Percentiles rank a stretch among this genome's conserved stretches.
These are phyloP conservation scores for Emmonsia crescens DNA, from an alignment of 2,329 filamentous ascomycete genomes.

Conservation along the genomic window DNA sequence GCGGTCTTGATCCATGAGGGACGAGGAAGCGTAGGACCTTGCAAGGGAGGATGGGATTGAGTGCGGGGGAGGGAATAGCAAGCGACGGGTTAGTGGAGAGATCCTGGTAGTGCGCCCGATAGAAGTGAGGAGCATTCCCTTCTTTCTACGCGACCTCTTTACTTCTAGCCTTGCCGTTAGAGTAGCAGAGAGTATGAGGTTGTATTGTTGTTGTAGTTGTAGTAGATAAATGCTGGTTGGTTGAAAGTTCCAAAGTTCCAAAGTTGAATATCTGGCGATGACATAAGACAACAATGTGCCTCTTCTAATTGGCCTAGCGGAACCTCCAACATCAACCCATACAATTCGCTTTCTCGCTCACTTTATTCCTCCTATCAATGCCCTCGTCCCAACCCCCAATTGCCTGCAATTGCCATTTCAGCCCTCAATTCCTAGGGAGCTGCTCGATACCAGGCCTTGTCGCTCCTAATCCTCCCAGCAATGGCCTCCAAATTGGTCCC, in stretches of 20 bases:
- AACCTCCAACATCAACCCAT: not conserved
- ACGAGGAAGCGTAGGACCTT: not conserved
- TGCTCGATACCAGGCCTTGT: not conserved
- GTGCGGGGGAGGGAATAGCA: not conserved
- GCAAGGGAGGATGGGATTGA: not conserved
- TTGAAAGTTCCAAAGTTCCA: no score
- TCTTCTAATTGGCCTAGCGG: constrained; percentile 10
- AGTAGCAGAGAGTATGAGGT: not conserved
- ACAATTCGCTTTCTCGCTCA: not conserved
- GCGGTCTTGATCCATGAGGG: constrained; percentile 15
- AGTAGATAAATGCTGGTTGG: no score
- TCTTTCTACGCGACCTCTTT: not conserved
- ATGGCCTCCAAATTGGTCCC: constrained; percentile 83
- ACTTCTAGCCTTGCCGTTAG: not conserved
- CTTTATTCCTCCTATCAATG: not conserved
- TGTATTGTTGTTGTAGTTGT: not conserved
- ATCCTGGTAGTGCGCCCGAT: not conserved
- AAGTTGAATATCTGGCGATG: no score
- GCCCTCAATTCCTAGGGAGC: not conserved
- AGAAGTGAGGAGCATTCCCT: constrained; percentile 1
- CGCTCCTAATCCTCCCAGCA: constrained; percentile 11
- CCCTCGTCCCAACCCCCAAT: not conserved
- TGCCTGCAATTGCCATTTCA: not conserved
- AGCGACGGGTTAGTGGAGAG: not conserved
- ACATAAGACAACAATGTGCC: constrained; percentile 11